Percentiles rank a stretch among this genome's conserved stretches.
Evolutionary conservation across 1,284 basidiomycete species (phyloP).

Genomic region (Tylopilus sp.): DNA sequence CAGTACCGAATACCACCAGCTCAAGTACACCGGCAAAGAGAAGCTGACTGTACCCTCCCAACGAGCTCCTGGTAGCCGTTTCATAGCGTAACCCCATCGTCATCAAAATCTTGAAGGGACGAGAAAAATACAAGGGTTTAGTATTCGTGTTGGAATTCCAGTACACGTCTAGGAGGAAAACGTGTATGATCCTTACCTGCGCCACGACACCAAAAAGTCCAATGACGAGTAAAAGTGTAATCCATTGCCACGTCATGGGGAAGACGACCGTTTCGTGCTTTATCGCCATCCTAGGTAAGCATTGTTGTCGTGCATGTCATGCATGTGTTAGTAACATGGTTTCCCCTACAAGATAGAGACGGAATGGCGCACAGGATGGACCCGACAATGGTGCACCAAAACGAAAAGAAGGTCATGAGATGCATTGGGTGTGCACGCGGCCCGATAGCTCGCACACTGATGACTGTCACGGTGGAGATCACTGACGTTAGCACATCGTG

Average conservation of each 20-base stretch:
- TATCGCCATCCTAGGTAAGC: constrained; percentile 25
- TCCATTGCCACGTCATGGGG: constrained; percentile 52
- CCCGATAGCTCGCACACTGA: constrained; percentile 77
- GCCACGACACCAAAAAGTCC: constrained; percentile 60
- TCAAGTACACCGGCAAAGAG: constrained; percentile 27
- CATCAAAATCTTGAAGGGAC: constrained; percentile 9
- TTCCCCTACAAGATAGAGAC: too few relatives aligned
- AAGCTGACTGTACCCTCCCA: constrained; percentile 29
- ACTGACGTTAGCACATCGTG: not conserved
- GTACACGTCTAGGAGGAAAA: too few relatives aligned
- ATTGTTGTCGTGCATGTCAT: too few relatives aligned
- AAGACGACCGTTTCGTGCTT: constrained; percentile 46
- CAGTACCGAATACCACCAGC: constrained; percentile 23
- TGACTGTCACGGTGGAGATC: constrained; percentile 60
- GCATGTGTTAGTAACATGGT: not conserved
- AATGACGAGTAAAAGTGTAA: constrained; percentile 46
- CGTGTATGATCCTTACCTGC: constrained; percentile 44
- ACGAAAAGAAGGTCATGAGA: constrained; percentile 75
- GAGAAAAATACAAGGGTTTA: not conserved
- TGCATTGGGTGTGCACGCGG: constrained; percentile 81
- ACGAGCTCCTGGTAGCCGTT: constrained; percentile 30
- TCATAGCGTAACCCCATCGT: constrained; percentile 38
- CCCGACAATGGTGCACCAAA: constrained; percentile 68
- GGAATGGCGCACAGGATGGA: constrained; percentile 36
- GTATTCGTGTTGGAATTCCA: not conserved